Evolutionary conservation across 441 rosid genomes (phyloP).

Genomic region (Rhodomyrtus psidioides): DNA sequence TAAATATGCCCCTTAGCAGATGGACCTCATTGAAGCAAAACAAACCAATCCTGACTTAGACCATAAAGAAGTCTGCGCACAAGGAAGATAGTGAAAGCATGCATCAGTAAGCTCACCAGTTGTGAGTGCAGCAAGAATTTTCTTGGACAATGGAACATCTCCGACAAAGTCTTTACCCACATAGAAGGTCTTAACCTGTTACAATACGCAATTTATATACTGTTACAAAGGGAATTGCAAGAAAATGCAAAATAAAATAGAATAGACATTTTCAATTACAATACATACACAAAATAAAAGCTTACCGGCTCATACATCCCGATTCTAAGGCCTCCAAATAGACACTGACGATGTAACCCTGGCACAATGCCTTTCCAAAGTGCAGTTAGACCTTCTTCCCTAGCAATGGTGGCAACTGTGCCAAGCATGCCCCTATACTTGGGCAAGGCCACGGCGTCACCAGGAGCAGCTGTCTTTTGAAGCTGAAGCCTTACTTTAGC

Average conservation of each 20-base stretch:
- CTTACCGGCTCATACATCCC: constrained; percentile 96
- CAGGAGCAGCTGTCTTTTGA: constrained; percentile 71
- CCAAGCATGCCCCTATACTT: constrained; percentile 93
- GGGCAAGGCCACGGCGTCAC: constrained; percentile 53
- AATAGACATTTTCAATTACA: background rate
- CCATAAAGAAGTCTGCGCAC: background rate
- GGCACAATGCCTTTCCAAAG: constrained; percentile 99
- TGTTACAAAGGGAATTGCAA: background rate
- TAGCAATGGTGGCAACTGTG: constrained; percentile 83
- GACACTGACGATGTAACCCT: constrained; percentile 89
- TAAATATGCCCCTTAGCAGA: background rate
- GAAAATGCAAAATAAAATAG: background rate
- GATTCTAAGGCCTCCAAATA: constrained; percentile 90
- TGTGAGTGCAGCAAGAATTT: constrained; percentile 93
- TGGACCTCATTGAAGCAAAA: background rate
- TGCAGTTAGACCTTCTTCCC: constrained; percentile 85
- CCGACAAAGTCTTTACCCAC: constrained; percentile 87
- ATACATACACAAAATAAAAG: constrained; percentile 5
- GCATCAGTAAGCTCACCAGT: constrained; percentile 50
- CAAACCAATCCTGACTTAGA: background rate
- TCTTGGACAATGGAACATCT: constrained; percentile 89
- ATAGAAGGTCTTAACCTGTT: constrained; percentile 76
- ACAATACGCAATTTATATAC: background rate
- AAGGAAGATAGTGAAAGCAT: background rate
- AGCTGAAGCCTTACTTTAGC: constrained; percentile 99